Evolutionary conservation across 192 early-diverging fungal species (phyloP).

Genomic region (Cetraspora pellucida): DNA sequence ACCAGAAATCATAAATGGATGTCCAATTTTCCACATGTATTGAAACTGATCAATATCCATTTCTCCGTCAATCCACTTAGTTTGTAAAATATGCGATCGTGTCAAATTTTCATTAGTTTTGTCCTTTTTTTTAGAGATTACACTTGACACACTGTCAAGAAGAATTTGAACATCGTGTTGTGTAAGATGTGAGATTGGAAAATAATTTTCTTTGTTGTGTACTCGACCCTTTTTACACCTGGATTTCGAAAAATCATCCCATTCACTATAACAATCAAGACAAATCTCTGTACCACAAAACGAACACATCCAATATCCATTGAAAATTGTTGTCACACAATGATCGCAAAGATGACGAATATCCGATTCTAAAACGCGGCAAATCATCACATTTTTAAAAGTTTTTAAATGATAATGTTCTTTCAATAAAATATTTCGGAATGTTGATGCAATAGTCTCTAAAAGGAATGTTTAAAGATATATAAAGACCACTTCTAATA

Average conservation of each 20-base stretch:
- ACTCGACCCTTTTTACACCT: not conserved
- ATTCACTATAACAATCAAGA: slow-evolving; percentile 9
- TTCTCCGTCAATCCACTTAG: not conserved
- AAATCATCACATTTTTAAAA: too few species aligned
- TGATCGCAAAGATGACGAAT: slow-evolving; percentile 2
- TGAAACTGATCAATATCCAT: not conserved
- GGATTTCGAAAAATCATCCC: not conserved
- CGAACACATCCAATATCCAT: slow-evolving; percentile 14
- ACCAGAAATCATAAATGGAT: not conserved
- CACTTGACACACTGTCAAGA: not conserved
- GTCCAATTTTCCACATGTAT: not conserved
- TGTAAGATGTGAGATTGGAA: not conserved
- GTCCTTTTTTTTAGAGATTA: not conserved
- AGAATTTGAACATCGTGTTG: not conserved
- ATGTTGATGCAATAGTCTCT: not conserved
- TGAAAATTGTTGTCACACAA: slow-evolving; percentile 10
- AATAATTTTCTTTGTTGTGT: not conserved
- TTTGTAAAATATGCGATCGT: not conserved
- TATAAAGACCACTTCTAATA: too few species aligned
- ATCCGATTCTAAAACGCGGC: too few species aligned
- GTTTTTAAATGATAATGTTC: not conserved
- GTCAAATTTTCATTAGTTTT: not conserved
- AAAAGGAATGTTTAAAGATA: too few species aligned
- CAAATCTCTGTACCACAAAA: slow-evolving; percentile 8
- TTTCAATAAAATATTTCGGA: not conserved